These are phyloP conservation scores for Annona cherimola DNA, from an alignment of 164 flowering plant genomes.

Conservation along the genomic window DNA sequence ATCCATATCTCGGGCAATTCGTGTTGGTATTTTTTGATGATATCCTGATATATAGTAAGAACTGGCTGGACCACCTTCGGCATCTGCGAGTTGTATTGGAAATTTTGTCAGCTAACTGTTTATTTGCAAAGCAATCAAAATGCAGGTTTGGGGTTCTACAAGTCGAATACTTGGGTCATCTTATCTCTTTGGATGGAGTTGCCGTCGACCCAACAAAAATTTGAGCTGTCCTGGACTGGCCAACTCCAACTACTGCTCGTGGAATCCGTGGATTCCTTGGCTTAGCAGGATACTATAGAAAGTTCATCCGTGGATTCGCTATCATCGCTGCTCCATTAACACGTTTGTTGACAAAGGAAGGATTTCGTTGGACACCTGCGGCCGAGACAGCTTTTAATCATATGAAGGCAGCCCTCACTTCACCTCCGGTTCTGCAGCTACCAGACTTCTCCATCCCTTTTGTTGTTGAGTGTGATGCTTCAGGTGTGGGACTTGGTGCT, in stretches of 20 bases:
- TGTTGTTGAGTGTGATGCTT: too few species aligned
- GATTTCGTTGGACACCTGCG: not conserved
- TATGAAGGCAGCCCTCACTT: not conserved
- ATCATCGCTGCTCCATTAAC: not conserved
- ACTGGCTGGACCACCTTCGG: not conserved
- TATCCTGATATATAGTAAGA: conserved; percentile 3
- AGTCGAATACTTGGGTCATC: too few species aligned
- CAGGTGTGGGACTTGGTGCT: too few species aligned
- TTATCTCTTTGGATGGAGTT: too few species aligned
- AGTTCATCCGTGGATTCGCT: not conserved
- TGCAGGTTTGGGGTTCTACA: too few species aligned
- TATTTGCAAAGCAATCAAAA: too few species aligned
- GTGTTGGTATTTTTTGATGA: conserved; percentile 7
- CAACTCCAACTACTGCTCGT: too few species aligned
- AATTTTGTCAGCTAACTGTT: too few species aligned
- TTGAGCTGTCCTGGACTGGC: too few species aligned
- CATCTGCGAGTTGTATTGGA: not conserved
- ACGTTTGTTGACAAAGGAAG: not conserved
- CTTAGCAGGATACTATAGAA: not conserved
- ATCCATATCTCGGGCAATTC: not conserved
- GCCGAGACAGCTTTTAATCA: not conserved
- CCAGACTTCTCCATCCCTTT: too few species aligned
- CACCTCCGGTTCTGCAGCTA: not conserved
- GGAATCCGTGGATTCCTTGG: too few species aligned
- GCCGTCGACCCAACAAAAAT: too few species aligned